These are phyloP conservation scores for Lumnitzera racemosa DNA, from an alignment of 345 rosid species.

Conservation along the genomic window DNA sequence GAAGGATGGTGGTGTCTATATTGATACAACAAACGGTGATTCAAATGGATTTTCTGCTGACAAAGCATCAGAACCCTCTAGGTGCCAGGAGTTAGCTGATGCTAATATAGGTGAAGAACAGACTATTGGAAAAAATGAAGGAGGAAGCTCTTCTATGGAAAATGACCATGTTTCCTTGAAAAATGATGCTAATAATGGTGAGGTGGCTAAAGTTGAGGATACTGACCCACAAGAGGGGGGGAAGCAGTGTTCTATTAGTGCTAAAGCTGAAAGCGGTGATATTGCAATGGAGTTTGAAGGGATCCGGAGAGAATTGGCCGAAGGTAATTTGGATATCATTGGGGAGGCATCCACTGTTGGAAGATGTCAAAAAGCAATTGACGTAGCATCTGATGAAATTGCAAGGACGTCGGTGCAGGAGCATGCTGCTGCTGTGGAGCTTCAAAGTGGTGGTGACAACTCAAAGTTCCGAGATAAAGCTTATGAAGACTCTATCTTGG, in stretches of 20 bases:
- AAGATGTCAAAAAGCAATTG: conserved; percentile 24
- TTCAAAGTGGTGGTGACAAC: conserved; percentile 28
- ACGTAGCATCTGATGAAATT: conserved; percentile 22
- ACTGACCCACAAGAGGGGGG: conserved; percentile 38
- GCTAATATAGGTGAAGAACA: conserved; percentile 36
- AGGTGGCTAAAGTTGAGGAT: conserved; percentile 36
- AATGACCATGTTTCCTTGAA: conserved; percentile 19
- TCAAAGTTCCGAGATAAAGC: conserved; percentile 44
- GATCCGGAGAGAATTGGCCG: conserved; percentile 19
- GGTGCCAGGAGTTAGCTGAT: conserved; percentile 25
- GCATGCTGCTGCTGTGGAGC: conserved; percentile 29
- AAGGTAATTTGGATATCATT: conserved; percentile 22
- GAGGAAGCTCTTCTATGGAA: conserved; percentile 16
- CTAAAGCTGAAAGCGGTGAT: conserved; percentile 29
- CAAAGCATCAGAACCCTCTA: conserved; percentile 35
- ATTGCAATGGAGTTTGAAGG: conserved; percentile 28
- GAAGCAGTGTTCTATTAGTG: conserved; percentile 26
- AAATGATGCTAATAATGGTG: conserved; percentile 19
- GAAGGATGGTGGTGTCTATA: conserved; percentile 37
- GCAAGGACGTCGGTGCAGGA: conserved; percentile 18
- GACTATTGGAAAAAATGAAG: conserved; percentile 32
- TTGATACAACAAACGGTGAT: conserved; percentile 32
- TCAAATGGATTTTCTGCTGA: conserved; percentile 26
- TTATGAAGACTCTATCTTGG: conserved; percentile 72
- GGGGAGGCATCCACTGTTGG: conserved; percentile 21